Conservation (phyloP, 768 basidiomycete genomes). For the Calocera viscosa region DNA sequence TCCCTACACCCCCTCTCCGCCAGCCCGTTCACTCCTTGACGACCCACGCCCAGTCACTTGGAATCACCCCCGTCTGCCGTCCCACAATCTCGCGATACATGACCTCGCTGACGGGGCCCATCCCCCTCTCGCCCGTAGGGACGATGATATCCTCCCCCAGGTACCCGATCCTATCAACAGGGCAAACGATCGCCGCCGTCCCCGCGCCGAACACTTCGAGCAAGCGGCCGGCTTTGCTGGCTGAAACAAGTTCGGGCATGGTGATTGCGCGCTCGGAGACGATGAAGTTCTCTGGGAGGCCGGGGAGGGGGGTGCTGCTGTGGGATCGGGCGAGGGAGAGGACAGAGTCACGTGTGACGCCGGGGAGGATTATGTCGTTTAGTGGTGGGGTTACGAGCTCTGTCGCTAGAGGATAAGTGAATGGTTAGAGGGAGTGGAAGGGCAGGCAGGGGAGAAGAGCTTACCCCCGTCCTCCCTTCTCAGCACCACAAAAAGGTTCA, state of each 20-base stretch:
- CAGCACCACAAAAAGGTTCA: constrained; percentile 84
- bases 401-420: constrained; percentile 17
- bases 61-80: constrained; percentile 64
- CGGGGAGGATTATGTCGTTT: constrained; percentile 35
- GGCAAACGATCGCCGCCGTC: constrained; percentile 42
- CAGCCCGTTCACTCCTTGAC: constrained; percentile 24
- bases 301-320: constrained; percentile 27
- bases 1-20: no score
- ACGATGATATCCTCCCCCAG: constrained; percentile 41
- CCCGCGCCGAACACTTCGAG: constrained; percentile 42
- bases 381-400: constrained; percentile 34
- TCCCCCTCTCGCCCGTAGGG: constrained; percentile 53
- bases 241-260: constrained; percentile 59
- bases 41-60: constrained; percentile 67
- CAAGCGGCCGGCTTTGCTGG: constrained; percentile 31
- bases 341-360: constrained; percentile 34
- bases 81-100: constrained; percentile 40
- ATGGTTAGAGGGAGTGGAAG: neutral
- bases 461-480: constrained; percentile 53
- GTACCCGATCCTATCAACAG: constrained; percentile 47
- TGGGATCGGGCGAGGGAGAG: constrained; percentile 26
- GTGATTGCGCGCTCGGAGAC: constrained; percentile 59
- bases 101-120: constrained; percentile 52
- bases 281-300: constrained; percentile 37
- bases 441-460: constrained; percentile 13